Conservation (phyloP, 2,329 filamentous ascomycete genomes). For the Apiospora arundinis region DNA sequence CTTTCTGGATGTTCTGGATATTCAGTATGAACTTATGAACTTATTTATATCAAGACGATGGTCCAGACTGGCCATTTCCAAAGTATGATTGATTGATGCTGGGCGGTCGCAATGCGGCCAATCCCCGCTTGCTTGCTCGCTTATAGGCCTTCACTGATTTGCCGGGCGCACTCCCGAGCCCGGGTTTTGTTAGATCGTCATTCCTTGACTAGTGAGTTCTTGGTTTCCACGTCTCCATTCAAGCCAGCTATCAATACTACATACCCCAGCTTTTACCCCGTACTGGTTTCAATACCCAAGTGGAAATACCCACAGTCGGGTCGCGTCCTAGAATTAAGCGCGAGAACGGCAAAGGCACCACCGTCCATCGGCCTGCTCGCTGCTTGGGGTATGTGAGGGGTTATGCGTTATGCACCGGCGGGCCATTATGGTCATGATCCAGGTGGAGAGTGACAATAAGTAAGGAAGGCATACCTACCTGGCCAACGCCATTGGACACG, state of each 20-base stretch:
- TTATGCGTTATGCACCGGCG: not conserved
- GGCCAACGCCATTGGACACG: not conserved
- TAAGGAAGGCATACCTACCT: not conserved
- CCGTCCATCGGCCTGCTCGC: not conserved
- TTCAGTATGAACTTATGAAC: no score
- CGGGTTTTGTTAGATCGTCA: not conserved
- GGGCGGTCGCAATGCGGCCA: not conserved
- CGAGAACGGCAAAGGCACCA: not conserved
- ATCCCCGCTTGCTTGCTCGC: not conserved
- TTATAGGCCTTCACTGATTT: not conserved
- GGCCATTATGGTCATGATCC: not conserved
- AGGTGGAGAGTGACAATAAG: not conserved
- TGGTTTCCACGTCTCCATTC: not conserved
- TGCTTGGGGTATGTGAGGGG: not conserved
- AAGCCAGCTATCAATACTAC: not conserved
- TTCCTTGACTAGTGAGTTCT: not conserved
- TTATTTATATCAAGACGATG: no score
- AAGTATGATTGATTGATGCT: no score
- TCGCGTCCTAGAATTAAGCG: not conserved
- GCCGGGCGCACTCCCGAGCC: not conserved
- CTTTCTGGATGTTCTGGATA: no score
- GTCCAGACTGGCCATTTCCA: no score
- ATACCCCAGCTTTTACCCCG: slow-evolving; percentile 14
- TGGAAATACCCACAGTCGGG: not conserved
- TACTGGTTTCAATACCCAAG: not conserved